Conservation (phyloP, 768 basidiomycete species). For the Pleurotus eryngii region DNA sequence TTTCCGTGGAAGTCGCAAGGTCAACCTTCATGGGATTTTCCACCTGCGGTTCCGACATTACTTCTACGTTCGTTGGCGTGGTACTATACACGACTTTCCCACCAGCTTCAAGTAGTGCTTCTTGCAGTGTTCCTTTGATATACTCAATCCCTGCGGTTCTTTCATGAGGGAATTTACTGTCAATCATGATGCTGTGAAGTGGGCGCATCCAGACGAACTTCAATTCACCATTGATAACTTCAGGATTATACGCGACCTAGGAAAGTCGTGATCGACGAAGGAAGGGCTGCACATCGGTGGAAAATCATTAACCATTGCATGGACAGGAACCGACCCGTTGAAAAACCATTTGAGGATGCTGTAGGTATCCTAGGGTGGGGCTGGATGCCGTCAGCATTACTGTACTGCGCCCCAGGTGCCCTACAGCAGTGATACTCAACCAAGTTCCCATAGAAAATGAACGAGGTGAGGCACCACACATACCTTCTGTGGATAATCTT, state of each 20-base stretch:
- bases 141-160: background rate
- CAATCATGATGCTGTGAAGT: background rate
- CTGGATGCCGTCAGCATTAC: conserved; percentile 19
- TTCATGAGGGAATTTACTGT: conserved; percentile 3
- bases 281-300: too few species aligned
- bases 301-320: background rate
- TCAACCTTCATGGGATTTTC: too few species aligned
- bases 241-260: conserved; percentile 7
- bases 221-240: conserved; percentile 2
- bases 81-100: background rate
- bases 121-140: conserved; percentile 6
- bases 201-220: background rate
- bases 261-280: too few species aligned
- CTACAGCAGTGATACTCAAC: too few species aligned
- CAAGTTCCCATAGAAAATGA: too few species aligned
- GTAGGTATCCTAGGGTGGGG: conserved; percentile 18
- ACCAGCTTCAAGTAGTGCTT: background rate
- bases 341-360: conserved; percentile 8
- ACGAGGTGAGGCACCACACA: too few species aligned
- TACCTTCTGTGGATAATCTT: conserved; percentile 22
- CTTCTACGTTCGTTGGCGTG: too few species aligned
- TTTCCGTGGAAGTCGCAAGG: too few species aligned
- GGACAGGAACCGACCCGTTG: conserved; percentile 4
- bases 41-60: too few species aligned
- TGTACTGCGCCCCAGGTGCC: background rate